These are phyloP conservation scores for Candida dendrica DNA, from an alignment of 805 yeast species.

Conservation along the genomic window DNA sequence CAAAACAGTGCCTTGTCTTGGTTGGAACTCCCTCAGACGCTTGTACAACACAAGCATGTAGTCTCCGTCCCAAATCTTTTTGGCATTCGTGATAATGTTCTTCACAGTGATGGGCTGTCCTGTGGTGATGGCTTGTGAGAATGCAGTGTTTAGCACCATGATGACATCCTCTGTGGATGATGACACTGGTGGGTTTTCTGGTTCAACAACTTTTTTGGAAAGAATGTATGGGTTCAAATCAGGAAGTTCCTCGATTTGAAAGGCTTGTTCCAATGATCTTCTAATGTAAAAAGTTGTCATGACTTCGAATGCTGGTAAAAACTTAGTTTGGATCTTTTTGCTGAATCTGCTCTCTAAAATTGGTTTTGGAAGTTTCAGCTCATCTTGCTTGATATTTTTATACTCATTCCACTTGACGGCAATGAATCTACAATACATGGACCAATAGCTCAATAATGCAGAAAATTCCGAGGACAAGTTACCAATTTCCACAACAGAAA, in stretches of 20 bases:
- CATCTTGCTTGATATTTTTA: constrained; percentile 15
- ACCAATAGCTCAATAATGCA: constrained; percentile 79
- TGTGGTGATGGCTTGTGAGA: constrained; percentile 61
- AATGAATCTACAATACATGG: constrained; percentile 67
- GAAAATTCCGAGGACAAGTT: constrained; percentile 64
- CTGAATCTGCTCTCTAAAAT: constrained; percentile 48
- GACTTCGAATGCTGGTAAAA: constrained; percentile 57
- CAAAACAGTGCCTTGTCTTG: constrained; percentile 27
- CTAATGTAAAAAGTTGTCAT: constrained; percentile 62
- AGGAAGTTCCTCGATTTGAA: constrained; percentile 74
- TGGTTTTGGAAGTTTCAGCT: constrained; percentile 41
- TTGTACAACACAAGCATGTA: constrained; percentile 48
- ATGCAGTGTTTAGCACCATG: constrained; percentile 59
- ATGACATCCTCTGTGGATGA: constrained; percentile 85
- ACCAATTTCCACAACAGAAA: constrained; percentile 60
- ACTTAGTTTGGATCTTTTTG: constrained; percentile 43
- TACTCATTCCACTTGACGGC: constrained; percentile 59
- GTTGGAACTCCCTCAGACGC: constrained; percentile 38
- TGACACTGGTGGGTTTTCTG: constrained; percentile 62
- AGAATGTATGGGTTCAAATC: constrained; percentile 32
- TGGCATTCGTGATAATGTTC: constrained; percentile 46
- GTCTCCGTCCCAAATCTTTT: constrained; percentile 56
- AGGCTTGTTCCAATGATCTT: constrained; percentile 75
- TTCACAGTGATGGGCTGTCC: constrained; percentile 56
- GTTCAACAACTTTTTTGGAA: constrained; percentile 21